These are phyloP conservation scores for Termitomyces eurrhizus DNA, from an alignment of 768 basidiomycete species.

Conservation along the genomic window DNA sequence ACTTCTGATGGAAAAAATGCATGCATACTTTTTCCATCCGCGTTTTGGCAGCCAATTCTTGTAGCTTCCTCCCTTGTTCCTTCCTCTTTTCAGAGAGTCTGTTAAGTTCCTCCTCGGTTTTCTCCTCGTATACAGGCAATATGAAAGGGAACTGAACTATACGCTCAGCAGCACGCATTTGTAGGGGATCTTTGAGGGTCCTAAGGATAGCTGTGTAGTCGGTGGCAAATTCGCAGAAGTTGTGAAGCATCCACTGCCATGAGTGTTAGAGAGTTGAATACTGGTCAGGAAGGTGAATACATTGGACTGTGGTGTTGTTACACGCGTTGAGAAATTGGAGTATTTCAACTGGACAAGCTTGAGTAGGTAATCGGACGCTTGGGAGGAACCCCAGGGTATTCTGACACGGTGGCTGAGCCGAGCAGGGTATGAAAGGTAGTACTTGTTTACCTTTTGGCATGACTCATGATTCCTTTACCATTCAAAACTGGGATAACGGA, in stretches of 20 bases:
- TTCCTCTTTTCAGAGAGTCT: slow-evolving; percentile 72
- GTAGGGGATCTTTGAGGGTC: slow-evolving; percentile 59
- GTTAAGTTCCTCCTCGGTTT: slow-evolving; percentile 87
- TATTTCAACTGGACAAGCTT: slow-evolving; percentile 96
- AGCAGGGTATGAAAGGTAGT: background rate
- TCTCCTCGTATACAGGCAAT: slow-evolving; percentile 64
- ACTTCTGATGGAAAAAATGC: background rate
- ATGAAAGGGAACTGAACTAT: slow-evolving; percentile 89
- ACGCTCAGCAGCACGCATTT: slow-evolving; percentile 60
- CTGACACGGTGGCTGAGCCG: slow-evolving; percentile 33
- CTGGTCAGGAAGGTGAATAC: slow-evolving; percentile 38
- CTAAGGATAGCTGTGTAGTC: slow-evolving; percentile 74
- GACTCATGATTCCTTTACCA: slow-evolving; percentile 80
- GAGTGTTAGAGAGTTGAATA: background rate
- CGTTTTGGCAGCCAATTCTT: slow-evolving; percentile 86
- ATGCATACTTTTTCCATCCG: slow-evolving; percentile 73
- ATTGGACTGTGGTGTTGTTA: slow-evolving; percentile 72
- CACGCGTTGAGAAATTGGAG: slow-evolving; percentile 78
- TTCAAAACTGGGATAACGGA: slow-evolving; percentile 84
- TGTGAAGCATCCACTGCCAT: slow-evolving; percentile 84
- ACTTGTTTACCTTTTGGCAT: slow-evolving; percentile 70
- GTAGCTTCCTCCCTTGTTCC: slow-evolving; percentile 85
- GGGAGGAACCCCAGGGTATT: slow-evolving; percentile 91
- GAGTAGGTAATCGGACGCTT: slow-evolving; percentile 87
- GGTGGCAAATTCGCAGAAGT: slow-evolving; percentile 76